These are phyloP conservation scores for Noccaea caerulescens DNA, from an alignment of 345 rosid genomes.

Conservation along the genomic window DNA sequence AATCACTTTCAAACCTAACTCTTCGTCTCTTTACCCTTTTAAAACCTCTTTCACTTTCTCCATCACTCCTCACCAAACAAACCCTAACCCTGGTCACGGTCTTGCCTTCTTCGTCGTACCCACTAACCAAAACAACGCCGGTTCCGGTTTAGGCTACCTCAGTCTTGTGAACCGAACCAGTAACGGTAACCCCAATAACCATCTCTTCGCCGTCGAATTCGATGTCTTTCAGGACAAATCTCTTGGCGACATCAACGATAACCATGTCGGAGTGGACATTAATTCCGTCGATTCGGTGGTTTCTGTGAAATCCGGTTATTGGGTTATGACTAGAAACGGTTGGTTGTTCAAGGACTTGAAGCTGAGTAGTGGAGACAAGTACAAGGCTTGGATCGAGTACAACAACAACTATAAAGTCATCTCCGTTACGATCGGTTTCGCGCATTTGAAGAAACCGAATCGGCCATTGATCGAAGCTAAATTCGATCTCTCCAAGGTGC, in stretches of 20 bases:
- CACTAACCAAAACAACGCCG: constrained; percentile 19
- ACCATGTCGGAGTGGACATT: constrained; percentile 53
- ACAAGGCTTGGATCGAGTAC: constrained; percentile 50
- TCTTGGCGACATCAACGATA: constrained; percentile 42
- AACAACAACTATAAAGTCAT: constrained; percentile 21
- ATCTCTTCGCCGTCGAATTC: constrained; percentile 42
- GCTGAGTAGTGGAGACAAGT: constrained; percentile 43
- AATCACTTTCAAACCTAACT: constrained; percentile 31
- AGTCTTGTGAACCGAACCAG: constrained; percentile 46
- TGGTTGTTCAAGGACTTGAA: constrained; percentile 44
- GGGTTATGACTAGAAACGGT: constrained; percentile 37
- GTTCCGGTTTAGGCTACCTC: constrained; percentile 42
- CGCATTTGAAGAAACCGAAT: constrained; percentile 38
- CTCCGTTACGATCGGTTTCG: constrained; percentile 35
- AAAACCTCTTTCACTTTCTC: constrained; percentile 49
- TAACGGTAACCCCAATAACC: constrained; percentile 39
- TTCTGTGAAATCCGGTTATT: constrained; percentile 44
- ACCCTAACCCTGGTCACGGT: constrained; percentile 38
- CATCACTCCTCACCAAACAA: constrained; percentile 37
- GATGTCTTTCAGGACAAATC: constrained; percentile 42
- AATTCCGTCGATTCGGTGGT: constrained; percentile 44
- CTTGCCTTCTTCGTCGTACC: constrained; percentile 42
- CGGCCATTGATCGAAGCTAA: constrained; percentile 43
- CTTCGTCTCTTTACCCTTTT: constrained; percentile 34
- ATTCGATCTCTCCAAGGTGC: constrained; percentile 40